Evolutionary conservation across 805 yeast genomes (phyloP), one percentile per base, ranked within the genome.

Genomic region (Lachancea lanzarotensis): DNA sequence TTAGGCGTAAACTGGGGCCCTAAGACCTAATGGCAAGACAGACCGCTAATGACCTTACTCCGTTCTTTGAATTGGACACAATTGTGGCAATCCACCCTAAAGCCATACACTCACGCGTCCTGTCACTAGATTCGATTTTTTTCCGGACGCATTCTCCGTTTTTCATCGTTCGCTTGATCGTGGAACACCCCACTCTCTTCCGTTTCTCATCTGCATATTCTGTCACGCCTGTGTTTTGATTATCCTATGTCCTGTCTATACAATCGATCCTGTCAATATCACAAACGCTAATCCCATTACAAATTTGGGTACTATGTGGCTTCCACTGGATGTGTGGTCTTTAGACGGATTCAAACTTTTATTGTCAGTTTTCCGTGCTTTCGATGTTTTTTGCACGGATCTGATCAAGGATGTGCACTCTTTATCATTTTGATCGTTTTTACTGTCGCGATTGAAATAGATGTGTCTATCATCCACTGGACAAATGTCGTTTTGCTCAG

Each of bases 1-100:
- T 69, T 87, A 48, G 95, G 95, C 26, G 80, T 87, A 41, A 81
- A 78, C 55, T 88, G 95, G 95, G 95, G 95, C 1, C 85, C 90
- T 33, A 81, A 75, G 61, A 78, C 76, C 51, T 78, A 77, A 31
- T 51, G 39, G 35, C 8, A 27, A 10, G 13, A 36, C 8, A 25
- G 27, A 11, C 13, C 17, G 4, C 18, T 9, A 9, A 15, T 17
- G 35, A 16, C 5, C n/a, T n/a, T n/a, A n/a, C n/a, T n/a, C n/a
- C n/a, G n/a, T n/a, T n/a, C n/a, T n/a, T n/a, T n/a, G n/a, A n/a
- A n/a, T n/a, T n/a, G n/a, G n/a, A n/a, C n/a, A n/a, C n/a, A n/a
- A n/a, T n/a, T n/a, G n/a, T n/a, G n/a, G n/a, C n/a, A n/a, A n/a
- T n/a, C n/a, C n/a, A n/a, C n/a, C n/a, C n/a, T n/a, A n/a, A n/a